Percentiles rank a stretch among this genome's conserved stretches.
phyloP scores from a whole-genome alignment of 176 grass and related monocot genomes.

The Lolium perenne region DNA sequence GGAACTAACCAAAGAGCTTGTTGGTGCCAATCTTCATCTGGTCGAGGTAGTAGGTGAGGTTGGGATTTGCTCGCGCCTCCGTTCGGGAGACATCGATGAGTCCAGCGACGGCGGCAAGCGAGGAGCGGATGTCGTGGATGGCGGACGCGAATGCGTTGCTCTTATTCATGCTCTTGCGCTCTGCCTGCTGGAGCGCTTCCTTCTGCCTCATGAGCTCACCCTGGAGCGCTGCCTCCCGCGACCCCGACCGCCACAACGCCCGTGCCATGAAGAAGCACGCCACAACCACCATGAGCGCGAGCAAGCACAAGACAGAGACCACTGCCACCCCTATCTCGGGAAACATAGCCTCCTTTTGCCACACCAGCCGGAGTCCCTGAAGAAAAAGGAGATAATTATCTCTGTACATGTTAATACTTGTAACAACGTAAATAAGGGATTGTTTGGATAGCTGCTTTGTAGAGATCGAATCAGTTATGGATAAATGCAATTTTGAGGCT shows the following conservation, averaged over 20 bases:
- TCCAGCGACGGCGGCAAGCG: slow-evolving; percentile 51
- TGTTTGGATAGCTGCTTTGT: too few relatives aligned
- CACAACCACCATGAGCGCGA: neutral
- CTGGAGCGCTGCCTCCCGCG: slow-evolving; percentile 43
- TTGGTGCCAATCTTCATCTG: slow-evolving; percentile 56
- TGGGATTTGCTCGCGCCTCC: slow-evolving; percentile 37
- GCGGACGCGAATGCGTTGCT: slow-evolving; percentile 71
- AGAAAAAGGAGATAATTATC: neutral
- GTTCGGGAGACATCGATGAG: slow-evolving; percentile 52
- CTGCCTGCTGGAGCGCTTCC: slow-evolving; percentile 71
- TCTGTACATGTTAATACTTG: neutral
- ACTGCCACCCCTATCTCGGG: neutral
- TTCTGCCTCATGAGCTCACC: slow-evolving; percentile 64
- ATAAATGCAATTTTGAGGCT: too few relatives aligned
- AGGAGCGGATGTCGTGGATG: slow-evolving; percentile 73
- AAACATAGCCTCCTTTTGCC: neutral
- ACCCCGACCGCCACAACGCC: slow-evolving; percentile 4
- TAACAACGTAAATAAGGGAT: too few relatives aligned
- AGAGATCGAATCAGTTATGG: too few relatives aligned
- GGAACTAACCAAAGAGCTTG: slow-evolving; percentile 70
- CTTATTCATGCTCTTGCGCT: slow-evolving; percentile 93
- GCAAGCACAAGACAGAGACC: neutral
- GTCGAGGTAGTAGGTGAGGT: slow-evolving; percentile 48
- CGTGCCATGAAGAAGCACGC: slow-evolving; percentile 19
- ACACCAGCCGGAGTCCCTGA: slow-evolving; percentile 44